Evolutionary conservation across 768 basidiomycete genomes (phyloP).

Genomic region (Candolleomyces aberdarensis): DNA sequence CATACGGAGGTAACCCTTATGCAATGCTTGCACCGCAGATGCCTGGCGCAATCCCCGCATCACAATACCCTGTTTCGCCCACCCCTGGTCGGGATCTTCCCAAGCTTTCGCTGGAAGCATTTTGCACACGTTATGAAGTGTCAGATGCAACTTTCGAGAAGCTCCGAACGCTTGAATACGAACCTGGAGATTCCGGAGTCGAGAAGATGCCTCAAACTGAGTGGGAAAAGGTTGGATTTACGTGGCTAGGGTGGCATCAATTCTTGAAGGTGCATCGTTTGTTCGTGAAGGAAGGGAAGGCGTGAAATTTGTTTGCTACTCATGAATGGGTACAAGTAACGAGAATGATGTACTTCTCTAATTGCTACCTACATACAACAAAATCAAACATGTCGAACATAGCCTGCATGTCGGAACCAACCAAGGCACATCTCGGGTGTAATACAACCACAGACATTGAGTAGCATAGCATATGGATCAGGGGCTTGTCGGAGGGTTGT

Average conservation of each 20-base stretch:
- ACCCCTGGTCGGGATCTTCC: too few species aligned
- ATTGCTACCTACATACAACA: too few species aligned
- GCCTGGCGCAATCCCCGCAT: too few species aligned
- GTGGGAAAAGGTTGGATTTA: constrained; percentile 12
- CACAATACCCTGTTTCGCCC: too few species aligned
- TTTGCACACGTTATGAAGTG: constrained; percentile 8
- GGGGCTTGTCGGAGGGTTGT: constrained; percentile 5
- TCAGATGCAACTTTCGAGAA: background rate
- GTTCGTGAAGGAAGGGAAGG: background rate
- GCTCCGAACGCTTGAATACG: constrained; percentile 7
- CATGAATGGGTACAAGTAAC: too few species aligned
- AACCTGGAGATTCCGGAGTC: constrained; percentile 9
- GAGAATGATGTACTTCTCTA: background rate
- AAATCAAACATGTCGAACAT: constrained; percentile 11
- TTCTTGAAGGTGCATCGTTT: constrained; percentile 7
- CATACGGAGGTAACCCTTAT: too few species aligned
- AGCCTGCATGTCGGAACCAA: constrained; percentile 22
- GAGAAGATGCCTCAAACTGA: constrained; percentile 7
- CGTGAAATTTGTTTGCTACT: background rate
- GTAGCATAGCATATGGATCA: constrained; percentile 7
- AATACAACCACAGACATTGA: constrained; percentile 16
- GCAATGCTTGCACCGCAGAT: too few species aligned
- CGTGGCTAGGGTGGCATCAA: constrained; percentile 5
- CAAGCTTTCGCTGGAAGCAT: constrained; percentile 1
- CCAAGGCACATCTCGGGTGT: constrained; percentile 12